These are phyloP conservation scores for Solanum hybrid DNA, from an alignment of 305 asterid species.

Conservation along the genomic window DNA sequence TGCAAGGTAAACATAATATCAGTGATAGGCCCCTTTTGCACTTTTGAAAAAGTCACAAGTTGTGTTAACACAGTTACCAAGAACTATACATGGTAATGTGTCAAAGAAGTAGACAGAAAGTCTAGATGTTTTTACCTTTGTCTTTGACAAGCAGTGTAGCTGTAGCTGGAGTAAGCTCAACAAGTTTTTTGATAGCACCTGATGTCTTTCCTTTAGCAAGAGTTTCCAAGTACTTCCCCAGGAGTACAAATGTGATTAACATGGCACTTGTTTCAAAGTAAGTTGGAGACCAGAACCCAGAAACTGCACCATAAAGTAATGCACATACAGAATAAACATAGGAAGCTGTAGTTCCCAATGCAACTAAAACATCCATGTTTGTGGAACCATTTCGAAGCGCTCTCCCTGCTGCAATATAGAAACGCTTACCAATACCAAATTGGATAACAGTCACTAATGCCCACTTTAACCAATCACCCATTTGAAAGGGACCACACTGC, in stretches of 20 bases:
- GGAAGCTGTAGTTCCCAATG: constrained; percentile 93
- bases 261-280: constrained; percentile 98
- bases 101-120: neutral
- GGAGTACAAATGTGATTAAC: constrained; percentile 89
- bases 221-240: constrained; percentile 92
- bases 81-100: neutral
- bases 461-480: constrained; percentile 99
- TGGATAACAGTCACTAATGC: constrained; percentile 81
- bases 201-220: constrained; percentile 98
- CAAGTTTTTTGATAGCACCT: constrained; percentile 92
- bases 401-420: constrained; percentile 93
- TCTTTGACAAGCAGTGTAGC: constrained; percentile 70
- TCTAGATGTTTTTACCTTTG: constrained; percentile 36
- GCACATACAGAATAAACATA: constrained; percentile 90
- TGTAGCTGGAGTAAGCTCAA: constrained; percentile 92
- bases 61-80: neutral
- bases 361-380: constrained; percentile 99
- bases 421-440: constrained; percentile 90
- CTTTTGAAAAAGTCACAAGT: neutral
- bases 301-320: constrained; percentile 77
- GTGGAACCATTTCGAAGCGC: constrained; percentile 97
- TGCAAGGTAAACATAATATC: constrained; percentile 9
- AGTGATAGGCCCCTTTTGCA: neutral
- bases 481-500: constrained; percentile 94
- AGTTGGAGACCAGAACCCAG: constrained; percentile 92